Base-by-base conservation (phyloP, 148 eudicot genomes). In the Chenopodium formosanum region DNA sequence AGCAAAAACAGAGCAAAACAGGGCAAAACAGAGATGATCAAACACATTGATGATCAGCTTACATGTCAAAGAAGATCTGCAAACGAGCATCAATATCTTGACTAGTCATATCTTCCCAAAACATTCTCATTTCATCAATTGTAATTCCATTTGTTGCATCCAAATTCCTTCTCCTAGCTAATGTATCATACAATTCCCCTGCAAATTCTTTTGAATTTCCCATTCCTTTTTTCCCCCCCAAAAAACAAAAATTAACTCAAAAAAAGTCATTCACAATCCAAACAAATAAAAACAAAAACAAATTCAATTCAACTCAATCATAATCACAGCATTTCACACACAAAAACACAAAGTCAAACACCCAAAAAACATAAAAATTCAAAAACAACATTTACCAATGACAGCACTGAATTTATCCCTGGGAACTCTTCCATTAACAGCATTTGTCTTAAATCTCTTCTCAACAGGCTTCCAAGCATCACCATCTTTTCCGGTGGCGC, bases 51-150 rank as follows among this genome's bases (percentile, higher is more conserved):
- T 48, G 3, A 89, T 88, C 62, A 79, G 65, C 85, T 79, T 53
- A 85, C 87, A 96, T 94, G 88, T 96, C 99, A 84, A 96, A 96
- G 91, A 96, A 96, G 32, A 96, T 94, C 76, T 90, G 94, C 74
- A 96, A 89, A 74, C 99, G 86, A 12, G 92, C 85, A 85, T 96
- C 99, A n/a, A 90, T 85, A 81, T 91, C 95, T 62, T 86, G 88
- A 62, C 85, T 89, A 11, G 97, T 89, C 94, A 96, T 90, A 81
- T 96, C 97, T 81, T 91, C 94, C 99, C 98, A 96, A 75, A 96
- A 96, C 87, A 77, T 79, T 82, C 87, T 89, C 84, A 92, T n/a
- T 79, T 96, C 86, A 37, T 83, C 90, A 71, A 89, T 52, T 22
- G 84, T 86, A 66, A 96, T 90, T 83, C 98, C 99, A 78, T 96